Conservation (phyloP, 73 alveolate genomes). For the Blepharisma japonicum region DNA sequence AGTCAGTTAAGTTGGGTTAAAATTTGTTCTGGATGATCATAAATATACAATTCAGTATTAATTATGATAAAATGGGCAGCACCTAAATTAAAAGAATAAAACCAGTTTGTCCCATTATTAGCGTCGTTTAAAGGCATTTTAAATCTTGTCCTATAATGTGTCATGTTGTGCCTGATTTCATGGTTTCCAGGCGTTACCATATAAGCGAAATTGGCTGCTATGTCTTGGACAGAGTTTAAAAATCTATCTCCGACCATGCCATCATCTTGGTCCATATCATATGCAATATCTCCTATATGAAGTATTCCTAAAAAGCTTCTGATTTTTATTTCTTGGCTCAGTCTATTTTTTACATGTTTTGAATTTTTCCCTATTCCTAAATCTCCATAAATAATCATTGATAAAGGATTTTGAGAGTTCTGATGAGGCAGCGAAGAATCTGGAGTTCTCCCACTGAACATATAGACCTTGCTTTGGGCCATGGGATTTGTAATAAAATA, state of each 20-base stretch:
- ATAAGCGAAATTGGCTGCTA: neutral
- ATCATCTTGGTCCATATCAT: neutral
- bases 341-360: neutral
- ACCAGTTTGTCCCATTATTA: neutral
- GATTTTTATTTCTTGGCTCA: neutral
- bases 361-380: neutral
- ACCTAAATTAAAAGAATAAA: neutral
- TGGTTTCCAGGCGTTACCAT: neutral
- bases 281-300: constrained; percentile 1
- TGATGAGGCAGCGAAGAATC: neutral
- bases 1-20: neutral
- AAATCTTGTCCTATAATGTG: neutral
- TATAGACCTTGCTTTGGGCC: neutral
- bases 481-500: neutral
- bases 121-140: neutral
- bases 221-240: neutral
- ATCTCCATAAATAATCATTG: neutral
- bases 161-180: neutral
- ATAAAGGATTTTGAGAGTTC: neutral
- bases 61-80: neutral
- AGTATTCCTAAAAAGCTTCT: neutral
- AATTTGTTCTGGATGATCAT: neutral
- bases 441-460: neutral
- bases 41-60: neutral
- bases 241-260: neutral